Evolutionary conservation across 352 stramenopile species (phyloP), one percentile per base, ranked within the genome.

Genomic region (Globisporangium emineosum): DNA sequence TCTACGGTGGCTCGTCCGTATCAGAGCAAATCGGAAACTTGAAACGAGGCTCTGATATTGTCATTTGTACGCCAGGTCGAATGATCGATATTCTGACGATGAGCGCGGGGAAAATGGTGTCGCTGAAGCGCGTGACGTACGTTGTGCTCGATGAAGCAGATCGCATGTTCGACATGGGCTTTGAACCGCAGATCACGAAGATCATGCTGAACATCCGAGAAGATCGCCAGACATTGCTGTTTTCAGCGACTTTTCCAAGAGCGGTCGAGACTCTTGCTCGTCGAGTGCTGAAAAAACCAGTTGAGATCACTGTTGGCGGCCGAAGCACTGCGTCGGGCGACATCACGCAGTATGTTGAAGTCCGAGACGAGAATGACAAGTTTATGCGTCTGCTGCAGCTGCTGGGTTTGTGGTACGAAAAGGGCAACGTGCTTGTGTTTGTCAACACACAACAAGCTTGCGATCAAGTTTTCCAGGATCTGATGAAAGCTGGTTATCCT

Each of bases 101-200:
- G 96, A 98, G 98, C 72, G 90, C 93, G 12, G 97, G 97, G 40
- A 93, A 95, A 51, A 90, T 99, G 69, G 88, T 99, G 32, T 98
- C 88, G 32, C 75, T 99, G 17, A 81, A 96, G 62, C 90, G 97
- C 25, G 97, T 99, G 19, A 98, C 94, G 17, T 99, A 98, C 71
- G 95, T 99, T 23, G 97, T 99, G 19, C 87, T 99, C 55, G 98
- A 99, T 68, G 98, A 99, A 78, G 97, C 97, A 45, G 98, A 99
- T 77, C 90, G 98, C 21, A 99, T 99, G 94, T 99, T 99, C 71
- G 98, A 99, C 75, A 99, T 99, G 98, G 98, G 98, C 12, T 99
- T 99, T 75, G 97, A 99, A 65, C 97, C 98, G 13, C 98, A 99
- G 75, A 98, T 99, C 66, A 95, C 87, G 15, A 98, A 98, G 68